Conservation (phyloP, 2,329 filamentous ascomycete genomes). For the Aspergillus ochraceoroseus region DNA sequence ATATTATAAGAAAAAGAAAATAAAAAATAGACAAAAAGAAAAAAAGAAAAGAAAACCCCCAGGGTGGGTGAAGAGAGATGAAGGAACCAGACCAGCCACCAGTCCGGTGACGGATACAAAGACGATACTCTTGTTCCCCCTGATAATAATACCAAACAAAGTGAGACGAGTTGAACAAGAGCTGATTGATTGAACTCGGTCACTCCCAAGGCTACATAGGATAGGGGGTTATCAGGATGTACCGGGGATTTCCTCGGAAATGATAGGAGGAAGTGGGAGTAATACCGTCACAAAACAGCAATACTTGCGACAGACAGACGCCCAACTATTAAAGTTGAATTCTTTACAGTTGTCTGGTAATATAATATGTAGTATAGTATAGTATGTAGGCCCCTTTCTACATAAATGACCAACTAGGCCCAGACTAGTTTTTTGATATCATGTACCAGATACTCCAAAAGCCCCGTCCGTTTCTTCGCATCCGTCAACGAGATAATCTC, state of each 20-base stretch:
- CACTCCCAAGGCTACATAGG: background rate
- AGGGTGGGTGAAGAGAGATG: background rate
- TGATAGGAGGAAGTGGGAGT: background rate
- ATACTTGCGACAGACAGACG: background rate
- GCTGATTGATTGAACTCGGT: too few relatives aligned
- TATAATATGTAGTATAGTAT: too few relatives aligned
- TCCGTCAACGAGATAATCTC: slow-evolving; percentile 81
- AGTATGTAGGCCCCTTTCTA: too few relatives aligned
- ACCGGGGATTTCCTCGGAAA: too few relatives aligned
- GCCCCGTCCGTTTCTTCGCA: slow-evolving; percentile 78
- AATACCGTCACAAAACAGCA: slow-evolving; percentile 6
- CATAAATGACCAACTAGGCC: slow-evolving; percentile 44
- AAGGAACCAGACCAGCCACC: background rate
- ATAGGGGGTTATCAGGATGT: too few relatives aligned
- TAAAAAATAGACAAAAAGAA: background rate
- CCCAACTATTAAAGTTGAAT: background rate
- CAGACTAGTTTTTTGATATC: slow-evolving; percentile 92
- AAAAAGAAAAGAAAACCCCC: background rate
- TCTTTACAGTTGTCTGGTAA: too few relatives aligned
- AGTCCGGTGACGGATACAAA: background rate
- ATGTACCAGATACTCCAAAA: slow-evolving; percentile 82
- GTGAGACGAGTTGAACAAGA: background rate
- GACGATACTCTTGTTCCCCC: background rate
- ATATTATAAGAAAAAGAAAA: background rate
- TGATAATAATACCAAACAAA: too few relatives aligned